These are phyloP conservation scores for Fraxinus cuspidata DNA, from an alignment of 257 asterid species.

Conservation along the genomic window DNA sequence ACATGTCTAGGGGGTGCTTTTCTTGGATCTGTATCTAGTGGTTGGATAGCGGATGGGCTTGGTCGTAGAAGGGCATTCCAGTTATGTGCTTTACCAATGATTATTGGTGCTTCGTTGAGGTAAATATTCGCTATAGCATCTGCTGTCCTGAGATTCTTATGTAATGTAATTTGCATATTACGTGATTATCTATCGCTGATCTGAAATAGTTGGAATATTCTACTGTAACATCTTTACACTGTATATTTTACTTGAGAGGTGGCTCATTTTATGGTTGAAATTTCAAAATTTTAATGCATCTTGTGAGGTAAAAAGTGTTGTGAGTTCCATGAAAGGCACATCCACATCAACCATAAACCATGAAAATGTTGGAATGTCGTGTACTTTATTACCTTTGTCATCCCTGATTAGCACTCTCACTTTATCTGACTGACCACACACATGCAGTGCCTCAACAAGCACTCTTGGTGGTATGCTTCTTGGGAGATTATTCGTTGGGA, in stretches of 20 bases:
- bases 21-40: conserved; percentile 81
- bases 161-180: background rate
- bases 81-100: conserved; percentile 87
- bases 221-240: background rate
- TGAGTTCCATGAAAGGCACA: background rate
- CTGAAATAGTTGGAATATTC: background rate
- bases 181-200: background rate
- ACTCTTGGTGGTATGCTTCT: conserved; percentile 86
- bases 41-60: conserved; percentile 78
- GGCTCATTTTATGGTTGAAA: background rate
- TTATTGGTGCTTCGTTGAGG: conserved; percentile 85
- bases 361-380: background rate
- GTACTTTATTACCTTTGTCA: background rate
- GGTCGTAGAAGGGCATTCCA: conserved; percentile 87
- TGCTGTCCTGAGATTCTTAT: background rate
- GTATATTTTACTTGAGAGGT: background rate
- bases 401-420: background rate
- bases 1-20: conserved; percentile 90
- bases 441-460: conserved; percentile 69
- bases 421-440: conserved; percentile 16
- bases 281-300: conserved; percentile 9
- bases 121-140: conserved; percentile 21
- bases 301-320: background rate
- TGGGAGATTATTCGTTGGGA: conserved; percentile 85
- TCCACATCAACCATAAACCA: conserved; percentile 9